phyloP scores from a whole-genome alignment of 1,284 basidiomycete species.

The Kalmanozyma brasiliensis region DNA sequence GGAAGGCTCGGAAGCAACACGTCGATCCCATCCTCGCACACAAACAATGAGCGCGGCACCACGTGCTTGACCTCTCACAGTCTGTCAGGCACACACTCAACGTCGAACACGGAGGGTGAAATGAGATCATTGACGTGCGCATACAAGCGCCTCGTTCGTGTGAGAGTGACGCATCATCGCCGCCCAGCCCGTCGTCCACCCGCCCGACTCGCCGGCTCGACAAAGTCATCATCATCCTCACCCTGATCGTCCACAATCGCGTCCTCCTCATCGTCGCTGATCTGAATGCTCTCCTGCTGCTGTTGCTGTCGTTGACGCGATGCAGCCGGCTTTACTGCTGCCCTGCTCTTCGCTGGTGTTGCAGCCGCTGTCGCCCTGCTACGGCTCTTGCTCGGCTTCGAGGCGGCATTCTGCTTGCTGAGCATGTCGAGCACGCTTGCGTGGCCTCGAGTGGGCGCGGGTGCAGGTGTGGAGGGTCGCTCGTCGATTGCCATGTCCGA shows the following conservation, averaged over 20 bases:
- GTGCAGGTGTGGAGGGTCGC: constrained; percentile 17
- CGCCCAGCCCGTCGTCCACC: constrained; percentile 9
- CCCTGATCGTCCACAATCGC: constrained; percentile 14
- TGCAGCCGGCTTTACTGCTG: background rate
- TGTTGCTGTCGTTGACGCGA: constrained; percentile 6
- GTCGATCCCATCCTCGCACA: no score
- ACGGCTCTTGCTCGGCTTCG: background rate
- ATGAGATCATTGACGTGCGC: no score
- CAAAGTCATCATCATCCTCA: constrained; percentile 43
- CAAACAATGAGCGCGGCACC: no score
- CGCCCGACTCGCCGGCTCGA: constrained; percentile 16
- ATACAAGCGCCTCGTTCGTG: no score
- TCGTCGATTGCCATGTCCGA: constrained; percentile 31
- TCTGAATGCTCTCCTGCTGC: constrained; percentile 38
- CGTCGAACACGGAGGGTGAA: no score
- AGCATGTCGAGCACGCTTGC: constrained; percentile 38
- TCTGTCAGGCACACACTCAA: no score
- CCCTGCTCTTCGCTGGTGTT: constrained; percentile 5
- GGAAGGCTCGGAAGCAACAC: constrained; percentile 1
- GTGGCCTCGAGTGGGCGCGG: constrained; percentile 14
- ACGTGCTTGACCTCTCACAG: no score
- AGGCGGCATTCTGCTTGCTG: constrained; percentile 9
- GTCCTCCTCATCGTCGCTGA: constrained; percentile 36
- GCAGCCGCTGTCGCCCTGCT: constrained; percentile 4
- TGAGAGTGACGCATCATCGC: constrained; percentile 6